Base-by-base conservation (phyloP, 176 grass and related monocot genomes). In the Raddia distichophylla region DNA sequence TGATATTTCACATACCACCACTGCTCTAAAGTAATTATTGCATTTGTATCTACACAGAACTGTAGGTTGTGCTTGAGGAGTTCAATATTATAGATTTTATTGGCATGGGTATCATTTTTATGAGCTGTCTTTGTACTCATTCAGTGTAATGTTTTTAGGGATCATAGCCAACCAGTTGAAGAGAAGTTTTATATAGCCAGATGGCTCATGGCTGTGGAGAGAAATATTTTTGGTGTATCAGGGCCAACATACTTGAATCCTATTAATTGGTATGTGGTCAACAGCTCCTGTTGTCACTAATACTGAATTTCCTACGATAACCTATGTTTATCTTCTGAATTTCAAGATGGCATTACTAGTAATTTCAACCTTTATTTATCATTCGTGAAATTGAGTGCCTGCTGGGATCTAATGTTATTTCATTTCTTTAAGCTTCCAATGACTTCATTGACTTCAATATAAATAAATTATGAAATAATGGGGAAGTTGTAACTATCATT, bases 191-290 rank as follows among this genome's bases (percentile, higher is more conserved):
- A 27, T 77, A 69, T 82, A 78, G 73, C 58, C 5, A 11, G 34
- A 98, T 98, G 95, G n/a, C n/a, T n/a, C n/a, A n/a, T n/a, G n/a
- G 83, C 83, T 71, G 88, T 88, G 50, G 90, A 98, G 66, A 98
- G 76, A 72, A 92, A 98, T 69, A 63, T 93, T 9, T 95, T 98
- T 88, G 73, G 59, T 69, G 79, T 95, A 13, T 81, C 86, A 42
- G 96, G 93, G 50, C 96, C 93, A 5, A 80, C 82, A 45, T 86
- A 98, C 83, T 82, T 98, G 55, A 90, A 78, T 22, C 81, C 93
- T 69, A 68, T 95, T 43, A 67, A 91, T 61, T 98, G 96, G 96
- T 98, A 95, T 75, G 83, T 56, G n/a, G 11, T 69, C 84, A 76
- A 84, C 63, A 75, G 55, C 18, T 79, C 33, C 64, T 40, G 6